These are phyloP conservation scores for Malassezia japonica DNA, from an alignment of 1,284 basidiomycete species.

Conservation along the genomic window DNA sequence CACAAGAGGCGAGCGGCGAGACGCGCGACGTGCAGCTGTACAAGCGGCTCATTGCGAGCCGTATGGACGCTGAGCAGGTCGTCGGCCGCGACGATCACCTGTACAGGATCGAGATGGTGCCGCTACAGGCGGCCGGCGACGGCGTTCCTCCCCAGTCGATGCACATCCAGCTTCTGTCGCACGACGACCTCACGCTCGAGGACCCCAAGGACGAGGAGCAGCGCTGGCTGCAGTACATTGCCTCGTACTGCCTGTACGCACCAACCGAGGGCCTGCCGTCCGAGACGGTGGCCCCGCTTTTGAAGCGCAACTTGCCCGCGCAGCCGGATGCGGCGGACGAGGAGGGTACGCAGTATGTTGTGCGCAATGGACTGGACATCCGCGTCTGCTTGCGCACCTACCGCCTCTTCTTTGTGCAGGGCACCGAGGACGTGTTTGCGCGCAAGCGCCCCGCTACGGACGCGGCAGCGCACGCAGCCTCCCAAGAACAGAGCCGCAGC, in stretches of 20 bases:
- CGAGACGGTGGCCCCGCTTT: slow-evolving; percentile 38
- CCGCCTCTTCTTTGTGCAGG: slow-evolving; percentile 50
- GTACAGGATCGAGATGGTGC: slow-evolving; percentile 63
- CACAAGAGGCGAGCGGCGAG: slow-evolving; percentile 33
- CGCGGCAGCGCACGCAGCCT: slow-evolving; percentile 16
- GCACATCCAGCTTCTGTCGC: slow-evolving; percentile 75
- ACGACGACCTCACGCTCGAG: slow-evolving; percentile 77
- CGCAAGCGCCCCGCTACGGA: slow-evolving; percentile 24
- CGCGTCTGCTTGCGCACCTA: slow-evolving; percentile 50
- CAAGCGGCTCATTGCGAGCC: slow-evolving; percentile 73
- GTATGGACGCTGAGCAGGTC: slow-evolving; percentile 71
- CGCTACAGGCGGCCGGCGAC: neutral
- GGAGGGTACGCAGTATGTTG: slow-evolving; percentile 25
- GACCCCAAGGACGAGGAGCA: slow-evolving; percentile 72
- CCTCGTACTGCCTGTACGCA: slow-evolving; percentile 59
- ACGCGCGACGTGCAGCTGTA: slow-evolving; percentile 53
- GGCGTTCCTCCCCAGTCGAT: slow-evolving; percentile 57
- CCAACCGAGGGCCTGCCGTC: slow-evolving; percentile 42
- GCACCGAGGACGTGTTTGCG: slow-evolving; percentile 49
- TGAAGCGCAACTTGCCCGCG: slow-evolving; percentile 27
- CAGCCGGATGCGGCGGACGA: slow-evolving; percentile 4
- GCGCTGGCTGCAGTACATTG: slow-evolving; percentile 80
- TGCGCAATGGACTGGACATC: slow-evolving; percentile 56
- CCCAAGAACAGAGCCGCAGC: slow-evolving; percentile 12
- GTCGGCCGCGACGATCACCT: slow-evolving; percentile 81